Percentiles rank a stretch among this genome's conserved stretches.
Conservation (phyloP, 2,329 filamentous ascomycete species). For the Aureobasidium pullulans region DNA sequence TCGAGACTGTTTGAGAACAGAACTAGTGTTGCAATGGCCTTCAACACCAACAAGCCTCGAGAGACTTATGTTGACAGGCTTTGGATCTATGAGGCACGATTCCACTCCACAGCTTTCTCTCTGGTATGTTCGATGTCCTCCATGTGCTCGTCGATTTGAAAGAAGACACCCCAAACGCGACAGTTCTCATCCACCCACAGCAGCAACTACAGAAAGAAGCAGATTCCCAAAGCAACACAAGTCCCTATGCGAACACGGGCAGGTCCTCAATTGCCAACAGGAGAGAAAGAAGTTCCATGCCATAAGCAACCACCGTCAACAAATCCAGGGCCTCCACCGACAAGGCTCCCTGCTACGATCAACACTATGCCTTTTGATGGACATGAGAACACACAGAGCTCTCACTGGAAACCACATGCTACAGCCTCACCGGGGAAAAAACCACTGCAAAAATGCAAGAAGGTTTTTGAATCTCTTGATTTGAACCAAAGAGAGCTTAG, state of each 20-base stretch:
- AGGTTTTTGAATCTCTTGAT: no score
- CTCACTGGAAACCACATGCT: no score
- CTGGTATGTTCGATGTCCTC: not conserved
- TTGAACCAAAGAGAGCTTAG: no score
- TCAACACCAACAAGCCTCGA: not conserved
- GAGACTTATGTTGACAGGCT: not conserved
- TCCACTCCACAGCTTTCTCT: not conserved
- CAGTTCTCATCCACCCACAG: not conserved
- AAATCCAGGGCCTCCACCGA: no score
- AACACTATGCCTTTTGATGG: no score
- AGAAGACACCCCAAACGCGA: not conserved
- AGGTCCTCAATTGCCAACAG: no score
- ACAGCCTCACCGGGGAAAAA: no score
- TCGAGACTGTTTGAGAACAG: conserved; percentile 28
- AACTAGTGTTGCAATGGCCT: not conserved
- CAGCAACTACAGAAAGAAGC: not conserved
- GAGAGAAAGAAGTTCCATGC: no score
- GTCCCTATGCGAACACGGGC: not conserved
- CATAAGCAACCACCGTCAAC: no score
- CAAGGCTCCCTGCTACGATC: no score
- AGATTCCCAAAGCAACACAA: not conserved
- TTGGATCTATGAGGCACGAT: not conserved
- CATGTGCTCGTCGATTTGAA: not conserved
- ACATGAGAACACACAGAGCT: no score
- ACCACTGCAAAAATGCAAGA: no score